Base-by-base conservation (phyloP, 2,329 filamentous ascomycete genomes). In the Neophaeococcomyces aloes region DNA sequence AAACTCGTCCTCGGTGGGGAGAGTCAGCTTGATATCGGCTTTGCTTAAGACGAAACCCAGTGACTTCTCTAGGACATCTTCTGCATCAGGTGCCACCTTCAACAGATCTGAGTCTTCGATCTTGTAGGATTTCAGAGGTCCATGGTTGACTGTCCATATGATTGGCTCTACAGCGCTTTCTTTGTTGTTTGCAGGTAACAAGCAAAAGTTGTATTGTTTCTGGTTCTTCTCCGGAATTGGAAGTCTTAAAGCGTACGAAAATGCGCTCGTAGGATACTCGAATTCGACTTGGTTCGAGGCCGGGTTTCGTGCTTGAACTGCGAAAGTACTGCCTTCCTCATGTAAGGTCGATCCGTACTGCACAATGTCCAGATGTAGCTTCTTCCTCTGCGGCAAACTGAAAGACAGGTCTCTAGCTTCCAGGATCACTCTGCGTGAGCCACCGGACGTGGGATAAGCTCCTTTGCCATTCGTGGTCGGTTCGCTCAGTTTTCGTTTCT, bases 191-290 rank as follows among this genome's bases (percentile, higher is more conserved):
- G 67, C 59, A 2, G 77, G 75, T 31, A 81, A 66, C 32, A 81
- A 59, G 54, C 77, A 72, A 56, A 79, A 80, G 53, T 77, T 78
- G 60, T 74, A 74, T 53, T 79, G 75, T 43, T 74, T 71, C 48
- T 78, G 73, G 3, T 75, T 69, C 55, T 80, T 81, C 53, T 81
- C 78, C 4, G 78, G 78, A 2, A 81, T 71, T 0, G 77, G 76
- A 30, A 81, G 65, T 53, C 75, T 78, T 51, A 80, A 66, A 38
- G 75, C 65, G 56, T 79, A 71, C 41, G 75, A 74, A 65, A 55
- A 50, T 29, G 45, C 38, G 23, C 41, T 30, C 11, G 50, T 19
- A 3, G 51, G 44, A 14, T 76, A 60, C 13, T 68, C 68, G 56
- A 75, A 74, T 51, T 77, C 74, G 33, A 78, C 63, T 45, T 67